Percentiles rank a stretch among this genome's conserved stretches.
These are phyloP conservation scores for Sanghuangporus sanghuang DNA, from an alignment of 1,284 basidiomycete genomes.

Conservation along the genomic window DNA sequence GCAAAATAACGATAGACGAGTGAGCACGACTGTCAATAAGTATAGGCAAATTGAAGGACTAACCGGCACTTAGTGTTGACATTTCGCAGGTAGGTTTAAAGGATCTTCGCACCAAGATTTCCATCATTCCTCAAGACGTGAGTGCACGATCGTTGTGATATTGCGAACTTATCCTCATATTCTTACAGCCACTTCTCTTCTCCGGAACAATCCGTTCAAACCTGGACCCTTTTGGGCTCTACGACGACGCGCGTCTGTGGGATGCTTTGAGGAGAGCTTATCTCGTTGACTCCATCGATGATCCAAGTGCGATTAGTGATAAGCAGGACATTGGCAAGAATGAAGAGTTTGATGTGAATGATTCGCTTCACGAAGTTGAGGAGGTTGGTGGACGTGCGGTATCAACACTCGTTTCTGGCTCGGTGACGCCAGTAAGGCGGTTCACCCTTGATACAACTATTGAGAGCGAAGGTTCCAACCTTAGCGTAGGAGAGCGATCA, in stretches of 20 bases:
- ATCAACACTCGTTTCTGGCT: slow-evolving; percentile 11
- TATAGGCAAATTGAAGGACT: slow-evolving; percentile 21
- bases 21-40: slow-evolving; percentile 38
- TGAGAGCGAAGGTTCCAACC: slow-evolving; percentile 61
- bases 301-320: background rate
- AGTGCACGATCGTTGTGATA: background rate
- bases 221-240: slow-evolving; percentile 62
- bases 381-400: background rate
- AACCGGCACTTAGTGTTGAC: slow-evolving; percentile 38
- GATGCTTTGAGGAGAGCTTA: slow-evolving; percentile 57
- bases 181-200: slow-evolving; percentile 41
- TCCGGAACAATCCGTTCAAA: slow-evolving; percentile 60
- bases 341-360: background rate
- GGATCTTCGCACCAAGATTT: slow-evolving; percentile 41
- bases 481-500: slow-evolving; percentile 61
- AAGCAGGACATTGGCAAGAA: background rate
- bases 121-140: slow-evolving; percentile 52
- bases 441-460: slow-evolving; percentile 53
- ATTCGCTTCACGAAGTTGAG: background rate
- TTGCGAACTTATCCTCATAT: background rate
- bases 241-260: slow-evolving; percentile 56
- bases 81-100: slow-evolving; percentile 44
- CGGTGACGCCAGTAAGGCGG: slow-evolving; percentile 24
- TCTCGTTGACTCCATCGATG: slow-evolving; percentile 33
- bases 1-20: slow-evolving; percentile 37